Evolutionary conservation across 2,329 filamentous ascomycete genomes (phyloP), one percentile per base, ranked within the genome.

Genomic region (Pseudogymnoascus sp.): DNA sequence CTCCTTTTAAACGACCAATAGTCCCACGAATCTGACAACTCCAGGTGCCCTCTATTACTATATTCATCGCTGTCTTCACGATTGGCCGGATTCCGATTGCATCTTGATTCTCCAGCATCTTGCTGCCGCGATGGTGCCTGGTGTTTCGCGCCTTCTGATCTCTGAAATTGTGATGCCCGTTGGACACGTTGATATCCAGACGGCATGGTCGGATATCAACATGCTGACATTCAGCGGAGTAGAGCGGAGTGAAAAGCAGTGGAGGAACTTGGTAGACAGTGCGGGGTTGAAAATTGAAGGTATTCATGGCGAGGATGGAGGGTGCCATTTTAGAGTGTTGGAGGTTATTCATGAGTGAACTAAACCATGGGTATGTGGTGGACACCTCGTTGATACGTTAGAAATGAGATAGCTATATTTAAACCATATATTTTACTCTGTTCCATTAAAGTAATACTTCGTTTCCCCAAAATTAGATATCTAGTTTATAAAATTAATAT

Each of bases 11-110:
- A 22, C 25, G 12, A 25, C 28, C 33, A 12, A 12, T 39, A 30
- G 11, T 11, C 22, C 35, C n/a, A 38, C 14, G 12, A 37, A 30
- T 14, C 61, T 64, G 25, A 65, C 50, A 47, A 36, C 20, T n/a
- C 22, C 22, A 68, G 70, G 67, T 8, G 70, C 69, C n/a, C 68
- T 70, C 1, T 64, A 68, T 1, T 75, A 75, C 57, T 75, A 71
- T 64, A 65, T 73, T n/a, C 71, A 71, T 41, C 66, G 65, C 2
- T 68, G 76, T 25, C 68, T 77, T n/a, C 75, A 77, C 57, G 74
- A 77, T 61, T 77, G 74, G 73, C 66, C 71, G 0, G 73, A 77
- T 47, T 64, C 65, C 14, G 66, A 69, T 5, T 70, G 69, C 0
- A 15, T 64, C 3, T 35, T 62, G 12, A 76, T 77, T 25, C 63